Conservation (phyloP, 2,329 filamentous ascomycete species). For the Colletotrichum sp. region DNA sequence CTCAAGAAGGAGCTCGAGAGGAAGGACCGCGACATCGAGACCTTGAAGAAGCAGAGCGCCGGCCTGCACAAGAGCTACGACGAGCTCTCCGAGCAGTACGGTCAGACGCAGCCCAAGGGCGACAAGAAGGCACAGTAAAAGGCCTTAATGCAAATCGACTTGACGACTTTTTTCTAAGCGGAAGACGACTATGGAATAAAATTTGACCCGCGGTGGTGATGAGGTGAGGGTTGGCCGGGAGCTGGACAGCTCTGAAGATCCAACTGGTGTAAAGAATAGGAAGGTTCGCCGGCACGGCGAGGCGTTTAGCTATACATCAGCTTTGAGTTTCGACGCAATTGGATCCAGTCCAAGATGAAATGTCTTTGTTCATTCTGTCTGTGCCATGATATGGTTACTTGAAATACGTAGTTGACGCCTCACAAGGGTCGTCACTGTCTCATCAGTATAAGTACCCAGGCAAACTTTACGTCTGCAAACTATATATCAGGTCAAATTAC, state of each 20-base stretch:
- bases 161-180: not conserved
- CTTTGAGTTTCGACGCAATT: not conserved
- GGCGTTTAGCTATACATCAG: conserved; percentile 2
- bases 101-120: conserved; percentile 55
- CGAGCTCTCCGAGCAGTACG: conserved; percentile 82
- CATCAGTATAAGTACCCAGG: not conserved
- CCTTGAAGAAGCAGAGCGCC: conserved; percentile 89
- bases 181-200: not conserved
- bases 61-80: conserved; percentile 86
- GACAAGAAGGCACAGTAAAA: conserved; percentile 64
- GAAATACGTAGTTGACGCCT: not conserved
- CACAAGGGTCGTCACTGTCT: too few species aligned
- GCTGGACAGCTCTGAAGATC: not conserved
- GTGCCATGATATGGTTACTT: not conserved
- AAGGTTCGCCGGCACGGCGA: not conserved
- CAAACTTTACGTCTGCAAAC: not conserved
- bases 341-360: not conserved
- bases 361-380: fast-evolving
- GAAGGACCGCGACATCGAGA: conserved; percentile 84
- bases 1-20: conserved; percentile 75
- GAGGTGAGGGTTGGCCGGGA: not conserved
- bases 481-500: not conserved
- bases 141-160: not conserved
- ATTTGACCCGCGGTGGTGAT: not conserved
- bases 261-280: not conserved